Base-by-base conservation (phyloP, 768 basidiomycete genomes). In the Gymnopilus junonius region DNA sequence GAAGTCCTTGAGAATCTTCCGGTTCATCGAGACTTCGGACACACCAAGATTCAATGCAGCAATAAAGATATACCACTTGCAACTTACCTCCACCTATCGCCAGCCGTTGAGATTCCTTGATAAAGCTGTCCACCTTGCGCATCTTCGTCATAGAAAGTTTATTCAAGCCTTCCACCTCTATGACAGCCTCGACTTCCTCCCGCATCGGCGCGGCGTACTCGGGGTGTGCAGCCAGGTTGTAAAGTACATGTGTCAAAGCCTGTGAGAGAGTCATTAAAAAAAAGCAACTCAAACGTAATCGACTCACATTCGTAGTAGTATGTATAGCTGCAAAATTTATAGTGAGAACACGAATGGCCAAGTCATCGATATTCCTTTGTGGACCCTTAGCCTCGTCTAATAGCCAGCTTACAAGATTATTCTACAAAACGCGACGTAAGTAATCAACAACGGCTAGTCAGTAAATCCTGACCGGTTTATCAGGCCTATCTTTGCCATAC, bases 71-170 rank as follows among this genome's bases (percentile, higher is more conserved):
- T 17, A 8, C 27, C 8, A 25, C 7, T 31, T 34, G 14, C 2
- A 4, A 45, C 58, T 50, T 23, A 66, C 61, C n/a, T 40, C 40
- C 66, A 17, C 57, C 54, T 32, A 55, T 43, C 27, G 59, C 58
- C 23, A 65, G 42, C 12, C 67, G 58, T n/a, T 68, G 69, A 10
- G 76, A 77, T 60, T 83, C 83, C 56, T 77, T 77, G 45, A 83
- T 57, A 65, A 84, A 82, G 58, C 82, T 84, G 58, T 83, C 82
- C 15, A 83, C 55, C 62, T 78, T 78, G 60, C 74, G 73, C 74
- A 84, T 76, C 54, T 79, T 78, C 7, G 70, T 69, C 54, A 82
- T 66, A 0, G 76, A 69, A 4, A 69, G 62, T 51, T 79, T 78
- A 0, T 70, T 71, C 74, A 79, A 83, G 20, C 76, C 82, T 29